Evolutionary conservation across 805 yeast species (phyloP), one percentile per base, ranked within the genome.

Genomic region (Suhomyces kilbournensis): DNA sequence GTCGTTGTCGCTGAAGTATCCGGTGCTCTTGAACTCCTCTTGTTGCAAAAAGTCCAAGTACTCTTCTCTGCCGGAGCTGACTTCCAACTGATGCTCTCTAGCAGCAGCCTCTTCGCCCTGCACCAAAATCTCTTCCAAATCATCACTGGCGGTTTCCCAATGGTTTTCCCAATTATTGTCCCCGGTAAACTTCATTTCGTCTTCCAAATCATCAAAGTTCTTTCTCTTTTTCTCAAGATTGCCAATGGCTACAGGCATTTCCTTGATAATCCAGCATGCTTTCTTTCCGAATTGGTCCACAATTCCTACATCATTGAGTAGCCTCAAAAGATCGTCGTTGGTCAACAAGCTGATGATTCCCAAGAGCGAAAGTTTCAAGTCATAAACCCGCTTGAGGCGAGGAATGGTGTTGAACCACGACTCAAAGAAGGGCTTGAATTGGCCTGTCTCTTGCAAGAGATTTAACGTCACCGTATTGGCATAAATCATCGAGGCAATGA

Each of bases 201-300:
- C 46, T 50, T 69, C 76, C 7, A 68, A 60, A 7, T 58, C 62
- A 48, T 63, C 76, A 58, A 78, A 88, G 47, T 79, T 81, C 58
- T 78, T 80, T 53, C 90, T 77, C 60, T 81, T 80, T 60, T 79
- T 83, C 52, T 84, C 92, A 57, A 88, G 72, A 17, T 78, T 75
- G 48, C 77, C 78, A 39, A 89, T 79, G 0, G 97, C 96, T 1
- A 63, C 72, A 2, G 98, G 97, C 45, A 90, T 75, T 48, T 77
- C 78, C 19, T 75, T 79, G 50, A 91, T 66, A 34, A 86, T 67
- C 3, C 64, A 59, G 0, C 85, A 74, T n/a, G 88, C 66, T 7
- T 73, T 75, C 2, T 72, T 61, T 34, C 88, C 82, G 17, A 86
- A 60, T 47, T 80, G 76, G 10, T 53, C 50, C 4, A 57, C 35